phyloP scores from a whole-genome alignment of 768 basidiomycete species.

The Tylopilus plumbeoviolaceoides region DNA sequence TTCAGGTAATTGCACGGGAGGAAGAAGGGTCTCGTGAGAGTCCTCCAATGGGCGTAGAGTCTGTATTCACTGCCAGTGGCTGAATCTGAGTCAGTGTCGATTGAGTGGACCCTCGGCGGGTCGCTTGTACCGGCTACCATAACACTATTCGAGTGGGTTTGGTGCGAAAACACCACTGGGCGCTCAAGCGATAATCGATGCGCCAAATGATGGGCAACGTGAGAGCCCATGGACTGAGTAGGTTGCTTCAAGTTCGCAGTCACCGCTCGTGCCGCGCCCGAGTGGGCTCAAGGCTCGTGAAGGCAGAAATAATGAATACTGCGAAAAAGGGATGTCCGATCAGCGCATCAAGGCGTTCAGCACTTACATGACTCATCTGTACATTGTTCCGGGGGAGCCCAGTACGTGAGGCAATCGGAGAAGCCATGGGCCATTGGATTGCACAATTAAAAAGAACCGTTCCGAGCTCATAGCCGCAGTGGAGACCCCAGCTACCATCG shows the following conservation, averaged over 20 bases:
- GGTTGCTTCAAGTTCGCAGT: not conserved
- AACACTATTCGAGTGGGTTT: not conserved
- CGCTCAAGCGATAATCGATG: not conserved
- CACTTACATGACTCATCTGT: too few relatives aligned
- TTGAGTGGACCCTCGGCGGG: not conserved
- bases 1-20: not conserved
- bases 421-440: not conserved
- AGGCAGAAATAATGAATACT: too few relatives aligned
- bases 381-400: too few relatives aligned
- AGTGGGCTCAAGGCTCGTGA: too few relatives aligned
- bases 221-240: too few relatives aligned
- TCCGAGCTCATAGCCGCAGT: too few relatives aligned
- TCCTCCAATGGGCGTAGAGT: not conserved
- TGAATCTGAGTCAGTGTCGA: not conserved
- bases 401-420: not conserved
- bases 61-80: not conserved
- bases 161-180: not conserved
- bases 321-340: too few relatives aligned
- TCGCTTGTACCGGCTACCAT: not conserved
- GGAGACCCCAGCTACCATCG: not conserved
- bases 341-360: too few relatives aligned
- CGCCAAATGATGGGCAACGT: not conserved
- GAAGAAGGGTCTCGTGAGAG: slow-evolving; percentile 8
- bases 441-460: not conserved
- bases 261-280: too few relatives aligned